phyloP scores from a whole-genome alignment of 1,139 yeast genomes.

The Sugiyamaella castrensis region DNA sequence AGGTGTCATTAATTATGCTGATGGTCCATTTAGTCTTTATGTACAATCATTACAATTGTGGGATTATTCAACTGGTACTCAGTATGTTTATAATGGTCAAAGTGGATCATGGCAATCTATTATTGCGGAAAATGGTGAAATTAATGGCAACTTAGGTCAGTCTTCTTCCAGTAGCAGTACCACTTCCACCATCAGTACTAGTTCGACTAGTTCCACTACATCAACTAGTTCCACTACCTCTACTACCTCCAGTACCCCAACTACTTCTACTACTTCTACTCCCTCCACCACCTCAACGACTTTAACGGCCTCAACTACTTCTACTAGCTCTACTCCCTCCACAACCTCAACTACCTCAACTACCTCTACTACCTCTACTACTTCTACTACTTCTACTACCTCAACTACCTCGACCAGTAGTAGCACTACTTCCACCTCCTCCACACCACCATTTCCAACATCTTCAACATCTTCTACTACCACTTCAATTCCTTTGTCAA shows the following conservation, averaged over 20 bases:
- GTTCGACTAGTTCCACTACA: slow-evolving; percentile 10
- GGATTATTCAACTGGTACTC: slow-evolving; percentile 77
- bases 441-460: slow-evolving; percentile 5
- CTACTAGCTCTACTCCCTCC: slow-evolving; percentile 9
- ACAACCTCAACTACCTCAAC: slow-evolving; percentile 4
- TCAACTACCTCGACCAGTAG: slow-evolving; percentile 9
- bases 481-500: slow-evolving; percentile 3
- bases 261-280: slow-evolving; percentile 15
- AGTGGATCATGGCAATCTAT: slow-evolving; percentile 70
- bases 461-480: slow-evolving; percentile 10
- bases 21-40: slow-evolving; percentile 67
- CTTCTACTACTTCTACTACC: slow-evolving; percentile 5
- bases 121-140: slow-evolving; percentile 56
- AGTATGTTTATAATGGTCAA: slow-evolving; percentile 60
- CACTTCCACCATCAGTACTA: slow-evolving; percentile 9
- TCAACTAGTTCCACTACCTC: slow-evolving; percentile 13
- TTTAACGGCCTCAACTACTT: slow-evolving; percentile 10
- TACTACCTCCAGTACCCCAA: slow-evolving; percentile 13
- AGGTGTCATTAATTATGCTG: slow-evolving; percentile 59
- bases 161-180: slow-evolving; percentile 41
- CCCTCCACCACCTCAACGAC: slow-evolving; percentile 5
- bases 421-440: slow-evolving; percentile 11
- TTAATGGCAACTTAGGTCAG: slow-evolving; percentile 54
- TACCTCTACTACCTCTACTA: not conserved
- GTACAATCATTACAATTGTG: slow-evolving; percentile 58